A percentile compares a stretch with the other conserved stretches of the same genome.
Evolutionary conservation across 1,139 yeast species (phyloP).

Genomic region (Sugiyamaella neomexicana): DNA sequence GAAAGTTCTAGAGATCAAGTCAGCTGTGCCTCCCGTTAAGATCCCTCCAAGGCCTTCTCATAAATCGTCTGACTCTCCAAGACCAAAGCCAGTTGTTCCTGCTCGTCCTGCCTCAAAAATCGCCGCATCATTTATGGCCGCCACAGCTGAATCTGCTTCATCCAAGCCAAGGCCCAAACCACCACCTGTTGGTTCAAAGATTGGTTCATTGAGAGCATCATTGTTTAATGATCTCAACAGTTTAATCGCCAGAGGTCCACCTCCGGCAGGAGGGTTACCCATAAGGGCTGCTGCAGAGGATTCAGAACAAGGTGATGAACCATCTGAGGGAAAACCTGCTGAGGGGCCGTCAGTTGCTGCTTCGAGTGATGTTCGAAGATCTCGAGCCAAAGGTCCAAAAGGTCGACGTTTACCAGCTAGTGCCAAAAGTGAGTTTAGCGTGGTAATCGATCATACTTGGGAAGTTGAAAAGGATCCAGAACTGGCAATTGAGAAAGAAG

Average conservation of each 20-base stretch:
- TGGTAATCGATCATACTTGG: constrained; percentile 34
- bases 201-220: constrained; percentile 39
- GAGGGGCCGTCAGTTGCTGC: constrained; percentile 25
- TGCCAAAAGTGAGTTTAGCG: constrained; percentile 35
- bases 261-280: constrained; percentile 30
- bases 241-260: constrained; percentile 40
- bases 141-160: constrained; percentile 22
- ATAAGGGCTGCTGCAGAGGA: constrained; percentile 28
- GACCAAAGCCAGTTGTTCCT: constrained; percentile 25
- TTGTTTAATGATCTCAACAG: constrained; percentile 39
- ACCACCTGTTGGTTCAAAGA: constrained; percentile 29
- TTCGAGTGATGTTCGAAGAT: constrained; percentile 44
- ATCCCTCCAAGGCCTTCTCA: constrained; percentile 8
- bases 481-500: constrained; percentile 4
- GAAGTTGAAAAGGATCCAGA: constrained; percentile 1
- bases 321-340: constrained; percentile 23
- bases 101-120: constrained; percentile 22
- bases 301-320: constrained; percentile 18
- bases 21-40: not conserved
- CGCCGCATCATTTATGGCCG: constrained; percentile 20
- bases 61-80: constrained; percentile 5
- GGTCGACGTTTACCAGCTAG: constrained; percentile 72
- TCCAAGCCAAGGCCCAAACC: constrained; percentile 32
- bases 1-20: not conserved
- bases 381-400: constrained; percentile 72